A percentile compares a stretch with the other conserved stretches of the same genome.
phyloP scores from a whole-genome alignment of 2,329 filamentous ascomycete genomes.

The Penicillium olsonii region DNA sequence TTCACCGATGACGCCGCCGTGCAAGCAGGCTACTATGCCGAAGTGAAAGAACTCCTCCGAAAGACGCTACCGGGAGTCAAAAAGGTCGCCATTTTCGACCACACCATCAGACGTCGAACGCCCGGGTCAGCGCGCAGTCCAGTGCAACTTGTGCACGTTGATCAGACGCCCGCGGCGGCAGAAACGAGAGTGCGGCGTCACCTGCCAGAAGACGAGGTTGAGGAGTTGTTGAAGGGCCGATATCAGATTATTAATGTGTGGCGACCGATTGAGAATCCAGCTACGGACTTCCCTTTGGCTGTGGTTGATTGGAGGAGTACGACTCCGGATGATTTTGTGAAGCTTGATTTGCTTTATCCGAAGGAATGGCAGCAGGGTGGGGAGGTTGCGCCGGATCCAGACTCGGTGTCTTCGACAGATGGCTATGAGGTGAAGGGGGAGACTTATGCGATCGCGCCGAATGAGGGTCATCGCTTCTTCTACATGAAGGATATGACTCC shows the following conservation, averaged over 20 bases:
- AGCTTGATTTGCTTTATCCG: constrained; percentile 65
- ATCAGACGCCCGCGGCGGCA: constrained; percentile 67
- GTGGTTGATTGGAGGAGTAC: constrained; percentile 67
- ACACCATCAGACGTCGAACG: constrained; percentile 64
- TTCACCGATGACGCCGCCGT: constrained; percentile 61
- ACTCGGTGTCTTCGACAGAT: constrained; percentile 50
- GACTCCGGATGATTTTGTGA: constrained; percentile 57
- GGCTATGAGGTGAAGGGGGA: constrained; percentile 66
- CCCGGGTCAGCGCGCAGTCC: constrained; percentile 62
- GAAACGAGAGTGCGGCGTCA: constrained; percentile 64
- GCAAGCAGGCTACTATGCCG: constrained; percentile 60
- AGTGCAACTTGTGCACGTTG: constrained; percentile 70
- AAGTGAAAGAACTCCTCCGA: constrained; percentile 61
- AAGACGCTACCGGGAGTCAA: constrained; percentile 57
- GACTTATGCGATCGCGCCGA: constrained; percentile 62
- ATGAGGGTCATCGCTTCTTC: constrained; percentile 61
- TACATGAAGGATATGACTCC: constrained; percentile 69
- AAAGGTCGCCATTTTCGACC: constrained; percentile 70
- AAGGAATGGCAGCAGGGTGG: constrained; percentile 59
- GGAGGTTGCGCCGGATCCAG: constrained; percentile 56
- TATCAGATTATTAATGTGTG: constrained; percentile 72
- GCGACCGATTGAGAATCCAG: constrained; percentile 65
- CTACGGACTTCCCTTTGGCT: constrained; percentile 68
- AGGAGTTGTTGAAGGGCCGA: constrained; percentile 58
- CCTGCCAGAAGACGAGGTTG: constrained; percentile 56